A percentile compares a stretch with the other conserved stretches of the same genome.
These are phyloP conservation scores for Cornus kousa DNA, from an alignment of 148 eudicot species.

Conservation along the genomic window DNA sequence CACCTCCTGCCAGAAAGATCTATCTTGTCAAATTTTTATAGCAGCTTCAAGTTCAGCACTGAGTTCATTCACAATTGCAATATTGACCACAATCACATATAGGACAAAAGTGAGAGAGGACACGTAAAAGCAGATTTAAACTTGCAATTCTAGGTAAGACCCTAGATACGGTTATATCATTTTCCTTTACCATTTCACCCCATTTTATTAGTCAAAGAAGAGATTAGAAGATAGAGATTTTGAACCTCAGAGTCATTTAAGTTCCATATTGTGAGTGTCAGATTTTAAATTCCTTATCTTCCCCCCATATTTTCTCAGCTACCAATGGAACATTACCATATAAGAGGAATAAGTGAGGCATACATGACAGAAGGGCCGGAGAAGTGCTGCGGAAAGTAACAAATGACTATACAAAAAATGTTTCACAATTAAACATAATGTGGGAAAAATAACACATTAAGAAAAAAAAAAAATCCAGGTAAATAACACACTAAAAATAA, in stretches of 20 bases:
- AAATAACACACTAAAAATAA: not conserved
- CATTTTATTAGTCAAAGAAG: not conserved
- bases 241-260: not conserved
- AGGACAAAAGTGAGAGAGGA: not conserved
- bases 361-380: not conserved
- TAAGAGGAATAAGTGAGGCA: not conserved
- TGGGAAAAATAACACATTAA: conserved; percentile 1
- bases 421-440: not conserved
- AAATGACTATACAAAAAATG: not conserved
- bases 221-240: not conserved
- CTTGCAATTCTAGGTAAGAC: conserved; percentile 4
- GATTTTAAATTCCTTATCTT: not conserved
- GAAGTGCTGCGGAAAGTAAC: not conserved
- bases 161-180: not conserved
- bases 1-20: conserved; percentile 61
- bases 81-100: not conserved
- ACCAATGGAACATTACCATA: not conserved
- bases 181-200: not conserved
- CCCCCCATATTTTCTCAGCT: too few species aligned
- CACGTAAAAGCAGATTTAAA: not conserved
- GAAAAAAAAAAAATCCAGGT: too few species aligned
- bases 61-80: conserved; percentile 1
- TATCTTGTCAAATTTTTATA: not conserved
- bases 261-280: not conserved
- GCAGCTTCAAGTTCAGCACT: not conserved